These are phyloP conservation scores for Quercus rubra DNA, from an alignment of 306 rosid genomes.

Conservation along the genomic window DNA sequence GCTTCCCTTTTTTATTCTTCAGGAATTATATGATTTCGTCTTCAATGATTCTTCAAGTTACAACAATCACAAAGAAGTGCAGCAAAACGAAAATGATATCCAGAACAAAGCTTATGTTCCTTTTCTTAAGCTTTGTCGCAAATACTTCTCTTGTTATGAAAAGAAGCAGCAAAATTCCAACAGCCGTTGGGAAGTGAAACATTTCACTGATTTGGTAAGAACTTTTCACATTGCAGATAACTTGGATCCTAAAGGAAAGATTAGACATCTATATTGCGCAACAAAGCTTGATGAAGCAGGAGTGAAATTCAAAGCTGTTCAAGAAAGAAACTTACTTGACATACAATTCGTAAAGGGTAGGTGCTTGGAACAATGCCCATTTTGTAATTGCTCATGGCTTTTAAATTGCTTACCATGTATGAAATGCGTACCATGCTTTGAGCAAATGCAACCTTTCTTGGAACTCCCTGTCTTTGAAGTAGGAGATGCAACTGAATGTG, in stretches of 20 bases:
- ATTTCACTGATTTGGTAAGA: slow-evolving; percentile 53
- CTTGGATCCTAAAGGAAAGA: neutral
- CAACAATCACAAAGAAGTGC: neutral
- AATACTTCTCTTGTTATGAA: slow-evolving; percentile 25
- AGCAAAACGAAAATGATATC: neutral
- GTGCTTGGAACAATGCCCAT: neutral
- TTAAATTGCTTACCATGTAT: slow-evolving; percentile 33
- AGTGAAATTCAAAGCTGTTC: slow-evolving; percentile 26
- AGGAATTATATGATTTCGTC: slow-evolving; percentile 20
- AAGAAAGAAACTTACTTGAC: slow-evolving; percentile 13
- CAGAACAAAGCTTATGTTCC: neutral
- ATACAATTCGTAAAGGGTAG: slow-evolving; percentile 15
- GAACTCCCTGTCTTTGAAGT: slow-evolving; percentile 26
- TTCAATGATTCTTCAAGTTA: neutral
- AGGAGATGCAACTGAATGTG: slow-evolving; percentile 37
- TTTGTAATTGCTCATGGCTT: neutral
- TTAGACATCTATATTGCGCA: slow-evolving; percentile 6
- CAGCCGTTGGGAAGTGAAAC: slow-evolving; percentile 11
- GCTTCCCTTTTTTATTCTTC: slow-evolving; percentile 39
- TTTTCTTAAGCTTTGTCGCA: slow-evolving; percentile 23
- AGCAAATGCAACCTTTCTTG: slow-evolving; percentile 24
- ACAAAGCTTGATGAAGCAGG: slow-evolving; percentile 41
- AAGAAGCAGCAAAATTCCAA: neutral
- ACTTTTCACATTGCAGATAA: slow-evolving; percentile 25
- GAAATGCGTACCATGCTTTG: slow-evolving; percentile 11